Base-by-base conservation (phyloP, 202 grass and related monocot species). In the Elaeis oleifera region DNA sequence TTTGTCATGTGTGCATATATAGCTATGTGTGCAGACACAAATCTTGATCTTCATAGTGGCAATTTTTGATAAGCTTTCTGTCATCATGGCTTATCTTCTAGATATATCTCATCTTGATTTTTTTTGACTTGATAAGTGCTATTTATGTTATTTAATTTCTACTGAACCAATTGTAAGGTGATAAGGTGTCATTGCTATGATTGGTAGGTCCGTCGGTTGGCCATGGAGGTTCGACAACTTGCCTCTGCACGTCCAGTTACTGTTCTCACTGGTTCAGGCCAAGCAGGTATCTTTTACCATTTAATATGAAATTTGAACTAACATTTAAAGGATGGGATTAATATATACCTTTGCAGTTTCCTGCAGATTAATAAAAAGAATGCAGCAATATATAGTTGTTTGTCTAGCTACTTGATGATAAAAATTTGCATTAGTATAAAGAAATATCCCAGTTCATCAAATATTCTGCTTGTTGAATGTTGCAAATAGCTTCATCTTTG, bases 201-300 rank as follows among this genome's bases (percentile, higher is more conserved):
- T 53, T 59, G 68, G 53, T 73, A 96, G 92, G 79, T 96, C 48
- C 82, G 72, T 11, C 70, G 64, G 24, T 82, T 99, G 54, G 16
- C 85, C 50, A 73, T 84, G 85, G 82, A 99, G 63, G 72, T 99
- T 51, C 74, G 77, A 21, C 78, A 78, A 27, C 18, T 92, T 61
- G n/a, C 69, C 73, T 71, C 75, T 53, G 52, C 74, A 59, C 88
- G 82, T 31, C 31, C 82, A 9, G 57, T 92, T 56, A 97, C 84
- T 78, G 55, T 99, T 82, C 31, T 92, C 18, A 81, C 44, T 77
- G 88, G 82, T 73, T 86, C 94, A 65, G 77, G 74, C 61, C 74
- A 81, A 84, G 61, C 80, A 89, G 88, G 94, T 96, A 71, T 61
- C 65, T 61, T 51, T 79, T 68, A 51, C 61, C 65, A 59, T 68